These are phyloP conservation scores for Ottelia alismoides DNA, from an alignment of 106 monocot species.

Conservation along the genomic window DNA sequence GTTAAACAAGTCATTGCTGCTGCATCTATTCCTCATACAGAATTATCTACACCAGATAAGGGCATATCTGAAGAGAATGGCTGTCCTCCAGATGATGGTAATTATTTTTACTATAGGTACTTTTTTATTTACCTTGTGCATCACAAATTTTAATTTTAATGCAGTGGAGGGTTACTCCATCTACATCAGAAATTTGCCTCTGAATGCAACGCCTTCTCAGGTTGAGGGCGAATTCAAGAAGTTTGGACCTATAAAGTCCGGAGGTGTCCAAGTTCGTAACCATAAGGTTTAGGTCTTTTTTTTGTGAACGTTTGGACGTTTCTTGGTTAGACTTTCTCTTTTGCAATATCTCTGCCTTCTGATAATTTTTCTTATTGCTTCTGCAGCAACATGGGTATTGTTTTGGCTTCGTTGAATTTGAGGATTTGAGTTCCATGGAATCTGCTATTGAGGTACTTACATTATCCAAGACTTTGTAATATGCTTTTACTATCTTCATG, in stretches of 20 bases:
- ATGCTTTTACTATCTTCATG: background rate
- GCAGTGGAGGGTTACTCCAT: constrained; percentile 55
- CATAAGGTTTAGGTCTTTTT: constrained; percentile 35
- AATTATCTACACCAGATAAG: no score
- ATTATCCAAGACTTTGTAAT: no score
- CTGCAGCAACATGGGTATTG: constrained; percentile 17
- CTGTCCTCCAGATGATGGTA: no score
- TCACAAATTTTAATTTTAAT: no score
- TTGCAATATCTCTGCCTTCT: background rate
- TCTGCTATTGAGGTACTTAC: constrained; percentile 28
- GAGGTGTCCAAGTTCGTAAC: constrained; percentile 82
- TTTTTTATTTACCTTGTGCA: no score
- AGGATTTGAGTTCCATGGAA: constrained; percentile 10
- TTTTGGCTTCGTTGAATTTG: constrained; percentile 27
- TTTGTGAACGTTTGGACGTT: no score
- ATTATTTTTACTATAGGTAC: no score
- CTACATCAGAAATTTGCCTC: constrained; percentile 52
- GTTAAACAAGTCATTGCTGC: no score
- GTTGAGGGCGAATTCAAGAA: constrained; percentile 49
- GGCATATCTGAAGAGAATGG: no score
- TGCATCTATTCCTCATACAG: no score
- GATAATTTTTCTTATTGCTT: background rate
- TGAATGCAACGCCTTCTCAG: constrained; percentile 25
- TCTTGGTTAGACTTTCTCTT: background rate
- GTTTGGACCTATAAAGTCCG: constrained; percentile 59